phyloP scores from a whole-genome alignment of 73 alveolate genomes.

The Tetrahymena borealis region DNA sequence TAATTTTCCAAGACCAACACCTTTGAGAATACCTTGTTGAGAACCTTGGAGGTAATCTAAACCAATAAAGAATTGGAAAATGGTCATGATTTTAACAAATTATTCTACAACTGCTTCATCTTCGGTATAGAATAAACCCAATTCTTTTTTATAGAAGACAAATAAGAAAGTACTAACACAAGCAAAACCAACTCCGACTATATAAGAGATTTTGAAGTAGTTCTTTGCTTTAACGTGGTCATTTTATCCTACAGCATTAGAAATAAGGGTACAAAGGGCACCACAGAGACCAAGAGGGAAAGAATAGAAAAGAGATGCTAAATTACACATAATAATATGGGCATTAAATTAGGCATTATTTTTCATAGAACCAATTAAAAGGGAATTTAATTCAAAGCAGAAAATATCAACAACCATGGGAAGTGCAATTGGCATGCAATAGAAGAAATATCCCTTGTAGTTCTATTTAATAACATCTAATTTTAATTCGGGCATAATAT shows the following conservation, averaged over 20 bases:
- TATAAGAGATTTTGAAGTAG: background rate
- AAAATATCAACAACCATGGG: background rate
- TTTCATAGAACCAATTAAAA: background rate
- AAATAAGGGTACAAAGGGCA: background rate
- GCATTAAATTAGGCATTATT: background rate
- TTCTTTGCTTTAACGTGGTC: background rate
- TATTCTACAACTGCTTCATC: background rate
- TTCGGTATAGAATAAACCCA: background rate
- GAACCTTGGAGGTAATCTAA: background rate
- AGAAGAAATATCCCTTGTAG: background rate
- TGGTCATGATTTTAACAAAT: background rate
- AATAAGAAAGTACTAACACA: background rate
- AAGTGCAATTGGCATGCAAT: background rate
- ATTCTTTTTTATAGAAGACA: background rate
- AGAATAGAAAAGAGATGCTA: background rate
- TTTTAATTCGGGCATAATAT: background rate
- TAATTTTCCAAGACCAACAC: background rate
- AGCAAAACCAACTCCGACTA: background rate
- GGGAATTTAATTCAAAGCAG: background rate
- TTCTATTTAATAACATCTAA: background rate
- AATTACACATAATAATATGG: background rate
- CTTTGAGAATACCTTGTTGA: background rate
- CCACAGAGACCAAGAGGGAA: constrained; percentile 7
- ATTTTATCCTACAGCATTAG: background rate
- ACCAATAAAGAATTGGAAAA: background rate